Evolutionary conservation across 495 filamentous ascomycete species (phyloP).

Genomic region (Daldinia loculata): DNA sequence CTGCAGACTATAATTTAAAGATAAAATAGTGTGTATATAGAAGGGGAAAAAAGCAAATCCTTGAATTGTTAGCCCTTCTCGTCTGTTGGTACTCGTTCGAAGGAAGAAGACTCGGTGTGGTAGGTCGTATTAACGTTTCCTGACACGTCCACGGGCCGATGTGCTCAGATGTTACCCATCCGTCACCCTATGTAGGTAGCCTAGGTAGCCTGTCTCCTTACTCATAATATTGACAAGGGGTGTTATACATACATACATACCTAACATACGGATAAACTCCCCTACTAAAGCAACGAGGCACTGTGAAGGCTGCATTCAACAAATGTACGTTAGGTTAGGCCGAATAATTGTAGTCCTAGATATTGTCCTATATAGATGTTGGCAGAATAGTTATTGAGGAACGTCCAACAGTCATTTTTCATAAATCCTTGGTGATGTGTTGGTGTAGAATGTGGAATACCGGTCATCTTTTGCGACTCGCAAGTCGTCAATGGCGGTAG

Average conservation of each 20-base stretch:
- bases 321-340: constrained; percentile 8
- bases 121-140: constrained; percentile 36
- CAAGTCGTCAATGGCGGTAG: constrained; percentile 21
- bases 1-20: constrained; percentile 32
- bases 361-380: background rate
- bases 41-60: constrained; percentile 10
- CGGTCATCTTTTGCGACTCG: constrained; percentile 16
- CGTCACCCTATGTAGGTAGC: constrained; percentile 20
- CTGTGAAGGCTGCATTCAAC: constrained; percentile 9
- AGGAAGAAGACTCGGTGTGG: constrained; percentile 28
- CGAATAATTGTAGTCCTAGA: constrained; percentile 6
- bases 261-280: background rate
- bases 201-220: constrained; percentile 14
- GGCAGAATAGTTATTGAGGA: background rate
- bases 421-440: constrained; percentile 9
- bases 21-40: background rate
- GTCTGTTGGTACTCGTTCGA: constrained; percentile 6
- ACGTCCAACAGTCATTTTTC: constrained; percentile 15
- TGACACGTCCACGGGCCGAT: constrained; percentile 39
- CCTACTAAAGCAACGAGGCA: constrained; percentile 8
- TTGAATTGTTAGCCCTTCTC: constrained; percentile 13
- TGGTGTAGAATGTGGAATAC: constrained; percentile 5
- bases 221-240: constrained; percentile 9
- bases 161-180: constrained; percentile 34
- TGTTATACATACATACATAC: no score